These are phyloP conservation scores for Chiua virens DNA, from an alignment of 768 basidiomycete genomes.

Conservation along the genomic window DNA sequence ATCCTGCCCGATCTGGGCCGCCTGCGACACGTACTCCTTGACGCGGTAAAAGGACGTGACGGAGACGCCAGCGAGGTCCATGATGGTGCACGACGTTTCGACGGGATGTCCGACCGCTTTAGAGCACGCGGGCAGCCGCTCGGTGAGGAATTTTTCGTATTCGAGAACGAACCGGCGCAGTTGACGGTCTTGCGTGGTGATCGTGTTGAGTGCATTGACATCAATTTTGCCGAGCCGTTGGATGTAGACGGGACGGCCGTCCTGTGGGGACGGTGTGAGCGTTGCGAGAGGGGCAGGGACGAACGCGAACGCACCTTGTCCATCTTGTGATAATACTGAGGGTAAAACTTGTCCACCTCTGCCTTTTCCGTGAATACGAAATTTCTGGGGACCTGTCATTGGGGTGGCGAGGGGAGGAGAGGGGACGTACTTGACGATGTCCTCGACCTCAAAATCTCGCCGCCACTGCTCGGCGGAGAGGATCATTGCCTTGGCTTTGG, in stretches of 20 bases:
- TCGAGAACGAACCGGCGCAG: slow-evolving; percentile 86
- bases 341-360: slow-evolving; percentile 89
- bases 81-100: slow-evolving; percentile 96
- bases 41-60: slow-evolving; percentile 84
- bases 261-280: slow-evolving; percentile 42
- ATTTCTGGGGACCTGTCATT: slow-evolving; percentile 57
- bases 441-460: slow-evolving; percentile 78
- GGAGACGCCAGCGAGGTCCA: slow-evolving; percentile 77
- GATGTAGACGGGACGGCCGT: slow-evolving; percentile 94
- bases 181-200: slow-evolving; percentile 86
- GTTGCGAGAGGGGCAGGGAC: too few species aligned
- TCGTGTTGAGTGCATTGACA: slow-evolving; percentile 74
- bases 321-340: slow-evolving; percentile 94
- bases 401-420: neutral
- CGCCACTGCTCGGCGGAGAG: slow-evolving; percentile 85
- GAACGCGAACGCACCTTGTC: slow-evolving; percentile 72
- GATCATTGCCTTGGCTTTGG: slow-evolving; percentile 83
- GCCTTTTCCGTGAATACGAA: slow-evolving; percentile 85
- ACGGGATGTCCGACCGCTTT: slow-evolving; percentile 76
- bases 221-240: slow-evolving; percentile 91
- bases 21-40: slow-evolving; percentile 84
- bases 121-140: slow-evolving; percentile 82
- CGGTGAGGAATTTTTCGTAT: slow-evolving; percentile 84
- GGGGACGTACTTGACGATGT: slow-evolving; percentile 58
- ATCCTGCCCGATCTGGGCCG: slow-evolving; percentile 81